These are phyloP conservation scores for Acmispon strigosus DNA, from an alignment of 306 rosid species.

Conservation along the genomic window DNA sequence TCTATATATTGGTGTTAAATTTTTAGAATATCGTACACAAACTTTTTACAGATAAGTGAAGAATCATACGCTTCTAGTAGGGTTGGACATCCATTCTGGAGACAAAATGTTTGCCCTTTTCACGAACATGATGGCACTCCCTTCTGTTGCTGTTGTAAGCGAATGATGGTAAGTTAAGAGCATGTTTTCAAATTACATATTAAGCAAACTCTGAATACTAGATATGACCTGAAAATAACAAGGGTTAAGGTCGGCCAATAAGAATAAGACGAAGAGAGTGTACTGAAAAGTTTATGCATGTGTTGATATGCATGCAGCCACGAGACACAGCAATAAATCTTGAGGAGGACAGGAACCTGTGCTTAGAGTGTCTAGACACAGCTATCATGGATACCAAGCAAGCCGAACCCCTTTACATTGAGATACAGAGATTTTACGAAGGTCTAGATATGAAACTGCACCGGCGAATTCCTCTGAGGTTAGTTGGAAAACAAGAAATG, in stretches of 20 bases:
- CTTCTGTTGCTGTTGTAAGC: conserved; percentile 70
- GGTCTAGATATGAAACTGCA: conserved; percentile 57
- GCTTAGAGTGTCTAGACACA: conserved; percentile 66
- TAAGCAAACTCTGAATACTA: too few relatives aligned
- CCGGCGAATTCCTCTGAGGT: conserved; percentile 58
- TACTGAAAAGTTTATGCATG: too few relatives aligned
- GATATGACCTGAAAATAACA: too few relatives aligned
- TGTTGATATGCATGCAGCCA: conserved; percentile 44
- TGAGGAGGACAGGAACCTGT: conserved; percentile 64
- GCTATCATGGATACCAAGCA: conserved; percentile 62
- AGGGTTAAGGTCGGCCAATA: too few relatives aligned
- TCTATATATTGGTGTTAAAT: too few relatives aligned
- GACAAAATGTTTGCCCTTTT: conserved; percentile 63
- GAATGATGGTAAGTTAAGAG: conserved; percentile 59
- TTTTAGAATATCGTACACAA: too few relatives aligned
- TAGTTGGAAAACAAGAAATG: conserved; percentile 68
- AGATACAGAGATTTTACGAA: conserved; percentile 60
- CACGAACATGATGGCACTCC: conserved; percentile 65
- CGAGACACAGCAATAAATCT: conserved; percentile 38
- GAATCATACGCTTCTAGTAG: conserved; percentile 66
- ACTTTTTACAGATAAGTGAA: conserved; percentile 61
- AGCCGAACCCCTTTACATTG: conserved; percentile 59
- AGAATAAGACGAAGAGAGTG: too few relatives aligned
- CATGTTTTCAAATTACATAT: too few relatives aligned
- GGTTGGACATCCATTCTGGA: conserved; percentile 67